Conservation (phyloP, 805 yeast genomes). For the Cyberlindnera subsufficiens region DNA sequence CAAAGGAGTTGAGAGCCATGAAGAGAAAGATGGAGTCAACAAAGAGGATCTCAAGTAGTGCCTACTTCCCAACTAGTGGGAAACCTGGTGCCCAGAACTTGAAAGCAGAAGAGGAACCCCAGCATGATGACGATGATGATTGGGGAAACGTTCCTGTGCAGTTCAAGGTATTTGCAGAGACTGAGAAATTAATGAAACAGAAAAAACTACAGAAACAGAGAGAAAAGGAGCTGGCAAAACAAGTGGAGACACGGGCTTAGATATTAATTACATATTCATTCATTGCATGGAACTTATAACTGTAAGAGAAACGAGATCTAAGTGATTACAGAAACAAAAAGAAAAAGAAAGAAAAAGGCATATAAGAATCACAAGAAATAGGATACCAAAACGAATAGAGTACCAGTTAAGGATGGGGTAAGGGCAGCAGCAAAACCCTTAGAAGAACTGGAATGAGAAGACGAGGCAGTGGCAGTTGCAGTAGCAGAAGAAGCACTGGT, state of each 20-base stretch:
- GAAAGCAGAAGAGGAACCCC: conserved; percentile 20
- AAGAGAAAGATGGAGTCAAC: conserved; percentile 22
- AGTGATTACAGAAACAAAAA: neutral
- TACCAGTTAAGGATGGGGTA: neutral
- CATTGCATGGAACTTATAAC: too few species aligned
- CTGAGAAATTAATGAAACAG: conserved; percentile 59
- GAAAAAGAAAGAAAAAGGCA: neutral
- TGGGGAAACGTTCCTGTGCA: conserved; percentile 66
- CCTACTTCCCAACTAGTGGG: conserved; percentile 30
- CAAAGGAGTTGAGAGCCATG: conserved; percentile 28
- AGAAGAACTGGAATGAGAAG: neutral
- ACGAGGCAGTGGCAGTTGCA: conserved; percentile 8
- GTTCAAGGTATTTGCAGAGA: conserved; percentile 76
- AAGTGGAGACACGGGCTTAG: neutral
- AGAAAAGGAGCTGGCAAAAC: conserved; percentile 7
- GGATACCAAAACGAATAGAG: neutral
- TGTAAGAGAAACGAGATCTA: neutral
- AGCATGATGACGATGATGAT: conserved; percentile 35
- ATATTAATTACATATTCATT: too few species aligned
- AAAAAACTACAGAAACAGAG: conserved; percentile 11
- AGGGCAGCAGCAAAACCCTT: neutral
- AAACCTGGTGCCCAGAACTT: conserved; percentile 27
- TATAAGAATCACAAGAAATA: neutral
- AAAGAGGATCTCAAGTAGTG: conserved; percentile 18
- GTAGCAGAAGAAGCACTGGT: conserved; percentile 17